These are phyloP conservation scores for Yamadazyma blattariae DNA, from an alignment of 1,139 yeast species.

Conservation along the genomic window DNA sequence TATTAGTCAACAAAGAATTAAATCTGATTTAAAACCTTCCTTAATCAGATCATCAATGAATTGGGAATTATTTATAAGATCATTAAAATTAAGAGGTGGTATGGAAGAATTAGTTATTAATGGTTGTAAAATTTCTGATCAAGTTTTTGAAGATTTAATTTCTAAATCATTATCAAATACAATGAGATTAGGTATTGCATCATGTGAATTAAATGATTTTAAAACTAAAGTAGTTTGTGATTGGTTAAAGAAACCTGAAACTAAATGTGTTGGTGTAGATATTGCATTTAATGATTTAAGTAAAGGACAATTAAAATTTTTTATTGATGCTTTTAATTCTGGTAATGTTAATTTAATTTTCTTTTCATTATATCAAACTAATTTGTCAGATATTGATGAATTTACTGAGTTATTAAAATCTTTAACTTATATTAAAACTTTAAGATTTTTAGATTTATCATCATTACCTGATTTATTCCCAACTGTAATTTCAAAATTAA, in stretches of 20 bases:
- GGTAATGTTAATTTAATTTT: constrained; percentile 46
- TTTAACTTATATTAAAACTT: constrained; percentile 49
- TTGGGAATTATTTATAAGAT: constrained; percentile 67
- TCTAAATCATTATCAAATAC: constrained; percentile 56
- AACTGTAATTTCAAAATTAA: constrained; percentile 57
- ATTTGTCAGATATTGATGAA: constrained; percentile 52
- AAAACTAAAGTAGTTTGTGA: constrained; percentile 56
- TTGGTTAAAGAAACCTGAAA: constrained; percentile 56
- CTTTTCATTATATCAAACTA: constrained; percentile 72
- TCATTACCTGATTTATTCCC: constrained; percentile 76
- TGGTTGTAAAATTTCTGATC: constrained; percentile 66
- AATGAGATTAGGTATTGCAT: constrained; percentile 74
- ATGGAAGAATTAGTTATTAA: constrained; percentile 80
- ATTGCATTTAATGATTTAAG: constrained; percentile 78
- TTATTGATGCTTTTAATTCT: constrained; percentile 41
- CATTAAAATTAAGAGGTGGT: constrained; percentile 62
- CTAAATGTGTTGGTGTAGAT: constrained; percentile 77
- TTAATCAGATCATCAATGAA: constrained; percentile 65
- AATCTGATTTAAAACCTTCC: constrained; percentile 43
- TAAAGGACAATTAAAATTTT: constrained; percentile 48
- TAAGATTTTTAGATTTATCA: constrained; percentile 76
- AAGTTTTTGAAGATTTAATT: constrained; percentile 49
- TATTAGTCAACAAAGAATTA: constrained; percentile 71
- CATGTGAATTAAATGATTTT: constrained; percentile 56
- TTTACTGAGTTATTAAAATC: constrained; percentile 50